phyloP scores from a whole-genome alignment of 768 basidiomycete species.

The Hericium erinaceus region DNA sequence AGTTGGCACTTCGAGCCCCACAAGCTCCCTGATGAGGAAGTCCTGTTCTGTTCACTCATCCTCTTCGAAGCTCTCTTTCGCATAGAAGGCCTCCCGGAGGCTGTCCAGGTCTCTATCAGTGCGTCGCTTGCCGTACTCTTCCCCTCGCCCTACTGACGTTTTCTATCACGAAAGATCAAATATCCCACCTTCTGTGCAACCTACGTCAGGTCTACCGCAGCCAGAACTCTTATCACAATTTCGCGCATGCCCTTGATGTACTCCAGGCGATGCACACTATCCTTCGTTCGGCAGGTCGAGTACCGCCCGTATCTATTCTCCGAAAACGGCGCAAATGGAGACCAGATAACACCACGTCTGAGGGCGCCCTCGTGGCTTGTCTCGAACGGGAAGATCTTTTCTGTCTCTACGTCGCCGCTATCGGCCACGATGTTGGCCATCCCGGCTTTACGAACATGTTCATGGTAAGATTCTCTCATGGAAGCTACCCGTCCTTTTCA shows the following conservation, averaged over 20 bases:
- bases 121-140: slow-evolving; percentile 21
- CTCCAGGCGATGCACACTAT: slow-evolving; percentile 89
- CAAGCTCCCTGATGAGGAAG: slow-evolving; percentile 71
- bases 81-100: slow-evolving; percentile 63
- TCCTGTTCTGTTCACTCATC: slow-evolving; percentile 70
- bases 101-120: slow-evolving; percentile 51
- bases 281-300: slow-evolving; percentile 66
- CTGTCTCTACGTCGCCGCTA: slow-evolving; percentile 80
- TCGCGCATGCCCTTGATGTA: slow-evolving; percentile 93
- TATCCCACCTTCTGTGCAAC: slow-evolving; percentile 73
- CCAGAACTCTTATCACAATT: slow-evolving; percentile 95
- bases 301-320: slow-evolving; percentile 68
- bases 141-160: not conserved
- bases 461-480: slow-evolving; percentile 47
- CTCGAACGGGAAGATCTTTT: slow-evolving; percentile 69
- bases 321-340: slow-evolving; percentile 27
- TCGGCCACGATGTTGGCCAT: slow-evolving; percentile 97
- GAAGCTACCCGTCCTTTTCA: not conserved
- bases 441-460: slow-evolving; percentile 91
- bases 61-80: slow-evolving; percentile 82
- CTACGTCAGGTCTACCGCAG: slow-evolving; percentile 87
- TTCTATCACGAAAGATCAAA: slow-evolving; percentile 40
- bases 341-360: slow-evolving; percentile 25
- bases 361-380: slow-evolving; percentile 18
- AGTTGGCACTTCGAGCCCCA: slow-evolving; percentile 91